Evolutionary conservation across 495 filamentous ascomycete genomes (phyloP).

Genomic region (Ramalina intermedia): DNA sequence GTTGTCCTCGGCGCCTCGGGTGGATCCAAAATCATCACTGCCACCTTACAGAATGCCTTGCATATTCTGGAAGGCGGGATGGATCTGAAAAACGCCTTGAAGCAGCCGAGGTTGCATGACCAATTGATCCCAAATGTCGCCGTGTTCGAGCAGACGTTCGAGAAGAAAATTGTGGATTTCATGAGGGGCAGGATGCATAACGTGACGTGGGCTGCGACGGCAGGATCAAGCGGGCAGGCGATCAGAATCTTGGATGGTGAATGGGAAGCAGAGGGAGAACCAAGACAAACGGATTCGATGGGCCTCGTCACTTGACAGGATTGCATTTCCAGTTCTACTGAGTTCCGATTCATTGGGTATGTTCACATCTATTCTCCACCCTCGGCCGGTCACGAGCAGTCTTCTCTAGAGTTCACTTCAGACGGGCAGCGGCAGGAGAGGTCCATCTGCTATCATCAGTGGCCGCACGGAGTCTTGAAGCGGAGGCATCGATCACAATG

Average conservation of each 20-base stretch:
- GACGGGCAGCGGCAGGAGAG: no score
- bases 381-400: no score
- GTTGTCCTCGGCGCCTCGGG: conserved; percentile 67
- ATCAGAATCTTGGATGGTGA: conserved; percentile 53
- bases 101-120: conserved; percentile 59
- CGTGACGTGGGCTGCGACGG: conserved; percentile 26
- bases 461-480: no score
- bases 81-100: conserved; percentile 44
- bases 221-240: conserved; percentile 48
- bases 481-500: no score
- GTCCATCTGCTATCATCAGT: no score
- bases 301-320: conserved; percentile 45
- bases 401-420: no score
- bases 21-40: conserved; percentile 77
- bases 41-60: conserved; percentile 59
- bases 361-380: no score
- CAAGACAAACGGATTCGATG: conserved; percentile 57
- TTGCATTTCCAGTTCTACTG: not conserved
- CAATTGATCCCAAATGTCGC: conserved; percentile 62
- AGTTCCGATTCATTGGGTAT: no score
- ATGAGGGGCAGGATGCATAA: conserved; percentile 53
- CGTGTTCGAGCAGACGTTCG: conserved; percentile 53
- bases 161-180: conserved; percentile 47
- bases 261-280: conserved; percentile 62
- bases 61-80: conserved; percentile 51